Base-by-base conservation (phyloP, 192 early-diverging fungal species). In the Coemansia sp. region DNA sequence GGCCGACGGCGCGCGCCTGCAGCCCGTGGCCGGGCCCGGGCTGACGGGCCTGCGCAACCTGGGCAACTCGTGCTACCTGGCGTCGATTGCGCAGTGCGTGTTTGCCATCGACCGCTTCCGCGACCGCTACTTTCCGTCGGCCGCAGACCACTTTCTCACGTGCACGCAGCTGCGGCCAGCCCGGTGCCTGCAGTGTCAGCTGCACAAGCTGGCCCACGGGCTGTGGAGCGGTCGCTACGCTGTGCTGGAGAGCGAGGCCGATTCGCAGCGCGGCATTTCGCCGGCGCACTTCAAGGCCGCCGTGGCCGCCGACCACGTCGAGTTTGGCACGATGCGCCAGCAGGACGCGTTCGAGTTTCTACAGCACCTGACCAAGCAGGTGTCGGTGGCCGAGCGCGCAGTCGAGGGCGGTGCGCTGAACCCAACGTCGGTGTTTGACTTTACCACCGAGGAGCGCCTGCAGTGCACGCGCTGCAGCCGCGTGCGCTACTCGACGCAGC, bases 61-160 rank as follows among this genome's bases (percentile, higher is more conserved):
- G 23, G 96, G 96, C 23, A 99, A 99, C 78, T 93, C 94, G 51
- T 99, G 96, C 74, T 99, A 99, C 70, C 90, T 99, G 90, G 90
- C 91, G 3, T 94, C 96, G 0, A 83, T 97, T 4, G 54, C 95
- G 25, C 96, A 99, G 75, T 84, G 87, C n/a, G 75, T 95, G 7
- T 92, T 93, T 62, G 72, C 82, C 41, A 80, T 95, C 8, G 71
- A 81, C 38, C 75, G 77, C 35, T 94, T 95, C 69, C 77, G 84
- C 58, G 79, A 90, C 21, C 81, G 91, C 73, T 87, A 80, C 32
- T 60, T 62, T 43, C 60, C 71, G 5, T 58, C 58, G 12, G 60
- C 65, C 11, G 47, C 58, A 23, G 60, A 60, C 32, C 72, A 80
- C 35, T 62, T 63, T 58, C 46, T 50, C 28, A 60, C 56, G 1